phyloP scores from a whole-genome alignment of 1,284 basidiomycete species.

The Boletellus dicymbophilus region DNA sequence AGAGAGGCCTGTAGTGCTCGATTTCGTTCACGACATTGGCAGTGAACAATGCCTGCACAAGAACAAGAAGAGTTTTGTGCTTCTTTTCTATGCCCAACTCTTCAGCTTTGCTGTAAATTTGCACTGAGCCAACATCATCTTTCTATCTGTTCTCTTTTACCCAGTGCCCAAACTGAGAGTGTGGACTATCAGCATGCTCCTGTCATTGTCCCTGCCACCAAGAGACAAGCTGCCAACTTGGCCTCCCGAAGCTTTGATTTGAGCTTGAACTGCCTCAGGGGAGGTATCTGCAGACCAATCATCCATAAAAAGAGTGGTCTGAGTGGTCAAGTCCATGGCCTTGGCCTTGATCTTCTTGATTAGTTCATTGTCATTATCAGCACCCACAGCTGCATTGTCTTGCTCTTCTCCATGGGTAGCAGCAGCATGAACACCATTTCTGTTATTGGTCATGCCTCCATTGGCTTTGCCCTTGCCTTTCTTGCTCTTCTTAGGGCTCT shows the following conservation, averaged over 20 bases:
- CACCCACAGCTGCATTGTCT: conserved; percentile 41
- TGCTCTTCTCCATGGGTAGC: conserved; percentile 34
- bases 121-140: conserved; percentile 52
- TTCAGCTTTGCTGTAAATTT: conserved; percentile 88
- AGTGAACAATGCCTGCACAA: conserved; percentile 89
- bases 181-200: conserved; percentile 85
- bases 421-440: conserved; percentile 41
- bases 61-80: conserved; percentile 87
- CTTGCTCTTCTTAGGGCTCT: conserved; percentile 82
- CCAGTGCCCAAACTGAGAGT: conserved; percentile 86
- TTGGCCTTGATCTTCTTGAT: conserved; percentile 85
- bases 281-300: conserved; percentile 94
- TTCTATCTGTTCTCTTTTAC: conserved; percentile 75
- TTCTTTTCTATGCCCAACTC: conserved; percentile 95
- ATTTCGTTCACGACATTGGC: conserved; percentile 78
- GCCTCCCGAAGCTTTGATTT: conserved; percentile 78
- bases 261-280: conserved; percentile 88
- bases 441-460: conserved; percentile 53
- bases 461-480: conserved; percentile 54
- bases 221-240: conserved; percentile 46
- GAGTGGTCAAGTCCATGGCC: conserved; percentile 73
- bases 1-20: conserved; percentile 69
- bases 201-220: conserved; percentile 62
- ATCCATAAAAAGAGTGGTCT: conserved; percentile 64
- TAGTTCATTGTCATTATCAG: conserved; percentile 78